Evolutionary conservation across 768 basidiomycete genomes (phyloP).

Genomic region (Lactifluus subvellereus): DNA sequence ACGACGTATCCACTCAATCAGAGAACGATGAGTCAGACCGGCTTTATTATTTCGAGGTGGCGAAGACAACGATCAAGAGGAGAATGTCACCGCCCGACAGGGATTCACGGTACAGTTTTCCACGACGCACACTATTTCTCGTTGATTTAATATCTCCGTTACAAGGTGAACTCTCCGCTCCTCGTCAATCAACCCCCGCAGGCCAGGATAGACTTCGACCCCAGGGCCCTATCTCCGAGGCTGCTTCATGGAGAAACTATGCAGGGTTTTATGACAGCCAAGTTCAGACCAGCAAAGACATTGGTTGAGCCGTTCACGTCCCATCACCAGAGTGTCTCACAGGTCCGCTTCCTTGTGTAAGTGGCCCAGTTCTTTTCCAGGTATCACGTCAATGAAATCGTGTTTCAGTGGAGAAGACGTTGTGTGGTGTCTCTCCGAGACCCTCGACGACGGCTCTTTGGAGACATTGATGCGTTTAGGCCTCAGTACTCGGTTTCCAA

Average conservation of each 20-base stretch:
- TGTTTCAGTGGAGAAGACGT: constrained; percentile 8
- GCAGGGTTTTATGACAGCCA: constrained; percentile 23
- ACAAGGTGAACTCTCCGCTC: constrained; percentile 2
- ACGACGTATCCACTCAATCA: constrained; percentile 30
- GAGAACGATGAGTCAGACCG: constrained; percentile 43
- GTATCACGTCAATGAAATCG: neutral
- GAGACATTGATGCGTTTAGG: constrained; percentile 1
- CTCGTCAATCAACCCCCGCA: neutral
- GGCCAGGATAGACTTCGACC: neutral
- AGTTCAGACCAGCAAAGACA: constrained; percentile 5
- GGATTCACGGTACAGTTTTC: constrained; percentile 43
- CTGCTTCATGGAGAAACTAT: constrained; percentile 21
- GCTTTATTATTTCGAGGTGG: constrained; percentile 49
- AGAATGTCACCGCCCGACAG: constrained; percentile 38
- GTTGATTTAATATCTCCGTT: neutral
- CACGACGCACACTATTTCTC: neutral
- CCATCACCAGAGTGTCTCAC: neutral
- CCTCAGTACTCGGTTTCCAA: neutral
- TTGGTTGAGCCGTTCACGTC: neutral
- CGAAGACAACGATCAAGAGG: constrained; percentile 56
- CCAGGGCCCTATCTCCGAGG: constrained; percentile 1
- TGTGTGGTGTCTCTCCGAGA: constrained; percentile 9
- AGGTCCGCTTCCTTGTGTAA: constrained; percentile 12
- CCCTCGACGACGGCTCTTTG: constrained; percentile 11
- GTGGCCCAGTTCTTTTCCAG: neutral